These are phyloP conservation scores for Pestalotiopsis sp. DNA, from an alignment of 2,329 filamentous ascomycete genomes.

Conservation along the genomic window DNA sequence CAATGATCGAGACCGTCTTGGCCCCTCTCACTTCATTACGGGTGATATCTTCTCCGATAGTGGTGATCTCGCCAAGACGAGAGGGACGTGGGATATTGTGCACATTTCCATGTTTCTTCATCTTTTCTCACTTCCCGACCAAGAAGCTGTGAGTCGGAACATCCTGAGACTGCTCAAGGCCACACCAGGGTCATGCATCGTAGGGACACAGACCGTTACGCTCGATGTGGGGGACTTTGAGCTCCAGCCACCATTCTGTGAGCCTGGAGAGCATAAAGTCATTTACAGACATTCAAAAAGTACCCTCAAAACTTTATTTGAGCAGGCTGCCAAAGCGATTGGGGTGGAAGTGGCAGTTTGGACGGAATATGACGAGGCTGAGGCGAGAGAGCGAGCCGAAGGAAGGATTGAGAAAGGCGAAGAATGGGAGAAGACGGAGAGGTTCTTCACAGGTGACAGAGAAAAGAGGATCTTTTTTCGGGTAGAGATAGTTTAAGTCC, in stretches of 20 bases:
- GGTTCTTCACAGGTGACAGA: conserved; percentile 10
- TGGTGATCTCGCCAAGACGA: conserved; percentile 15
- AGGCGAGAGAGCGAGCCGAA: neutral
- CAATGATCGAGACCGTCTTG: conserved; percentile 13
- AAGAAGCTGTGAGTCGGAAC: conserved; percentile 14
- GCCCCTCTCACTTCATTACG: conserved; percentile 15
- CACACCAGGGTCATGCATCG: conserved; percentile 12
- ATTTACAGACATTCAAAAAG: conserved; percentile 15
- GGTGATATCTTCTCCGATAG: conserved; percentile 16
- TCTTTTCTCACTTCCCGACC: conserved; percentile 14
- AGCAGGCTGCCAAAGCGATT: neutral
- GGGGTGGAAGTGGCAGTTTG: conserved; percentile 6
- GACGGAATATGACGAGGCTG: conserved; percentile 15
- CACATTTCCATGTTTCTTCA: conserved; percentile 19
- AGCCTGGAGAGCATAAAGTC: conserved; percentile 15
- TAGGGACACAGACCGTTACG: conserved; percentile 18
- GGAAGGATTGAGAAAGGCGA: conserved; percentile 7
- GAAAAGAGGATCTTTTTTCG: neutral
- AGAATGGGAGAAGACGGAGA: conserved; percentile 11
- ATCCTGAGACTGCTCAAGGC: conserved; percentile 15
- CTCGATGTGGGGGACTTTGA: conserved; percentile 9
- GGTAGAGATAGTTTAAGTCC: neutral
- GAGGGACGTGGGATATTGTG: conserved; percentile 18
- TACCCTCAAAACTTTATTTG: neutral
- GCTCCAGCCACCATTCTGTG: conserved; percentile 14